Conservation (phyloP, 352 stramenopile species). For the Phytopythium oedochilum region DNA sequence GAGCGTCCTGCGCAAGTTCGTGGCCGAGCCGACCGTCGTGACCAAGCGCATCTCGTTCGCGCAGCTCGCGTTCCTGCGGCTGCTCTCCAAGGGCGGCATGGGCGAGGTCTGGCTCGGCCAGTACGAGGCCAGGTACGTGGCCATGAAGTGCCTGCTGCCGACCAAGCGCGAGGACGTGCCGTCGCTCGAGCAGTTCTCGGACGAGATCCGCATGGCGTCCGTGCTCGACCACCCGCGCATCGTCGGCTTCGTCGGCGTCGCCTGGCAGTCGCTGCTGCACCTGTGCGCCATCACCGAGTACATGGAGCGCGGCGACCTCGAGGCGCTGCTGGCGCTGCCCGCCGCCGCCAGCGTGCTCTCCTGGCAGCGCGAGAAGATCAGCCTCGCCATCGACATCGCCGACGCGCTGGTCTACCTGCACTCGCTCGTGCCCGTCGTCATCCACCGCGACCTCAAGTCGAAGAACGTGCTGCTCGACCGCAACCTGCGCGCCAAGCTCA, state of each 20-base stretch:
- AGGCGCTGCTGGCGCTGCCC: constrained; percentile 37
- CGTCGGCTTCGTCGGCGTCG: constrained; percentile 75
- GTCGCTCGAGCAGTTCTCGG: constrained; percentile 68
- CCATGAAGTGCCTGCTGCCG: constrained; percentile 73
- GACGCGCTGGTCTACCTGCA: constrained; percentile 72
- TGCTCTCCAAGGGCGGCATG: constrained; percentile 72
- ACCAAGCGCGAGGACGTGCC: constrained; percentile 53
- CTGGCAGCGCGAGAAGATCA: constrained; percentile 58
- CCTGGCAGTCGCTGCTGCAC: constrained; percentile 73
- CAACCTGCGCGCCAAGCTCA: constrained; percentile 59
- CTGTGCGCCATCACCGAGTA: constrained; percentile 79
- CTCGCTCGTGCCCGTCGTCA: constrained; percentile 56
- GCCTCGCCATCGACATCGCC: constrained; percentile 53
- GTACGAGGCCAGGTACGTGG: constrained; percentile 68
- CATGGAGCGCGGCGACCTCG: constrained; percentile 68
- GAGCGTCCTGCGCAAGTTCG: constrained; percentile 46
- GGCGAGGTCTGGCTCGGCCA: constrained; percentile 81
- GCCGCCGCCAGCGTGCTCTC: constrained; percentile 33
- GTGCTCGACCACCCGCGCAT: constrained; percentile 77
- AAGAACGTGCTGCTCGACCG: constrained; percentile 71
- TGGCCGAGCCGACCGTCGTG: constrained; percentile 61
- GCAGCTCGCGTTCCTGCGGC: constrained; percentile 64
- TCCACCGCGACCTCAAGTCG: constrained; percentile 71
- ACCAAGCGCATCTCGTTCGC: constrained; percentile 73
- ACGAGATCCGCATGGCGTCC: constrained; percentile 80